These are phyloP conservation scores for Linnemannia hyalina DNA, from an alignment of 192 early-diverging fungal genomes.

Conservation along the genomic window DNA sequence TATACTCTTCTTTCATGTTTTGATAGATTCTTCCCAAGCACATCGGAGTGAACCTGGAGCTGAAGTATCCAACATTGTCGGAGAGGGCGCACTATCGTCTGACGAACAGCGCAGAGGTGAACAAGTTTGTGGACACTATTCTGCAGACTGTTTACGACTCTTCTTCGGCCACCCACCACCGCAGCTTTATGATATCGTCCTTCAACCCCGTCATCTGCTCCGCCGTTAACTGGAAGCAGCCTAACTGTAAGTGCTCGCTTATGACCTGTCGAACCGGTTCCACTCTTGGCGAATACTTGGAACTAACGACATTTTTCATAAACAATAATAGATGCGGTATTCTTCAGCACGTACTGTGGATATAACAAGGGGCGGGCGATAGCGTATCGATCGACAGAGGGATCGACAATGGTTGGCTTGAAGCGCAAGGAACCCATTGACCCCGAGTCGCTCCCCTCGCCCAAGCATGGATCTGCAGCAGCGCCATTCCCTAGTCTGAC, in stretches of 20 bases:
- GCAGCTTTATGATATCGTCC: slow-evolving; percentile 83
- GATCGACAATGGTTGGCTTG: background rate
- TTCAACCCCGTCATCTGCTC: slow-evolving; percentile 94
- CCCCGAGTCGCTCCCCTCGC: slow-evolving; percentile 45
- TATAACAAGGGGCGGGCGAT: slow-evolving; percentile 58
- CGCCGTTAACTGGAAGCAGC: slow-evolving; percentile 99
- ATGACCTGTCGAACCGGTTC: background rate
- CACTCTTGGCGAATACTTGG: background rate
- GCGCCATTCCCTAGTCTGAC: slow-evolving; percentile 22
- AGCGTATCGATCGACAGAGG: background rate
- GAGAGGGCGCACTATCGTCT: slow-evolving; percentile 68
- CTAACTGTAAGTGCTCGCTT: slow-evolving; percentile 82
- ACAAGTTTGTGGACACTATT: slow-evolving; percentile 89
- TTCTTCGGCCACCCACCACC: slow-evolving; percentile 59
- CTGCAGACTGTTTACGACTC: slow-evolving; percentile 89
- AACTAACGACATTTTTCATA: background rate
- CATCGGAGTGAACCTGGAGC: slow-evolving; percentile 88
- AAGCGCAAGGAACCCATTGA: slow-evolving; percentile 53
- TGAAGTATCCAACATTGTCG: slow-evolving; percentile 87
- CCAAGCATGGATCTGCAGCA: slow-evolving; percentile 27
- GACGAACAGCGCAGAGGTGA: slow-evolving; percentile 77
- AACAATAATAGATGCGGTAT: slow-evolving; percentile 77
- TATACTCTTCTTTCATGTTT: background rate
- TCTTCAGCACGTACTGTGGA: slow-evolving; percentile 90
- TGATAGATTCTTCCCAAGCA: slow-evolving; percentile 72